These are phyloP conservation scores for Geotrichum candidum DNA, from an alignment of 1,139 yeast genomes.

Conservation along the genomic window DNA sequence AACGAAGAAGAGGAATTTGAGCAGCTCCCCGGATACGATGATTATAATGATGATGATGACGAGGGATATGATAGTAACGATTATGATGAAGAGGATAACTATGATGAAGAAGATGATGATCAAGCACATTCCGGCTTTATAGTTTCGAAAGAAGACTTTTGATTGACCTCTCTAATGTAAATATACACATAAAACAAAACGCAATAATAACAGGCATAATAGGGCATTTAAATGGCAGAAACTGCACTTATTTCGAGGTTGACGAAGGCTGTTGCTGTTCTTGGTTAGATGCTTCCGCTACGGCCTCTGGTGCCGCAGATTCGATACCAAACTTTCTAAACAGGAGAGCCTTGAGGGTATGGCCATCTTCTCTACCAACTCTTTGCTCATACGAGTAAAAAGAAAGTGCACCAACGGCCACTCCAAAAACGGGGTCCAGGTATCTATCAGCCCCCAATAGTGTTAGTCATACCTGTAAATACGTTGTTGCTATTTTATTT, in stretches of 20 bases:
- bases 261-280: neutral
- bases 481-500: neutral
- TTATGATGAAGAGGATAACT: neutral
- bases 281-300: neutral
- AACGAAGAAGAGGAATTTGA: slow-evolving; percentile 17
- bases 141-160: slow-evolving; percentile 1
- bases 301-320: neutral
- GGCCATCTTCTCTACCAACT: slow-evolving; percentile 19
- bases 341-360: slow-evolving; percentile 12
- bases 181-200: neutral
- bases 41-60: neutral
- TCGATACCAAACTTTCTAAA: slow-evolving; percentile 1
- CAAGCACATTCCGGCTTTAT: neutral
- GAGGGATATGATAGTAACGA: neutral
- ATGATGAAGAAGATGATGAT: neutral
- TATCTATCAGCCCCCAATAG: slow-evolving; percentile 2
- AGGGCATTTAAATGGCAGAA: neutral
- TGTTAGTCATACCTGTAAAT: neutral
- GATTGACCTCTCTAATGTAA: neutral
- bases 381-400: slow-evolving; percentile 17
- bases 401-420: slow-evolving; percentile 16
- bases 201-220: neutral
- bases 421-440: slow-evolving; percentile 18
- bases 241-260: neutral
- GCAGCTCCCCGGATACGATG: neutral